Evolutionary conservation across 805 yeast genomes (phyloP).

Genomic region (Candida piceae): DNA sequence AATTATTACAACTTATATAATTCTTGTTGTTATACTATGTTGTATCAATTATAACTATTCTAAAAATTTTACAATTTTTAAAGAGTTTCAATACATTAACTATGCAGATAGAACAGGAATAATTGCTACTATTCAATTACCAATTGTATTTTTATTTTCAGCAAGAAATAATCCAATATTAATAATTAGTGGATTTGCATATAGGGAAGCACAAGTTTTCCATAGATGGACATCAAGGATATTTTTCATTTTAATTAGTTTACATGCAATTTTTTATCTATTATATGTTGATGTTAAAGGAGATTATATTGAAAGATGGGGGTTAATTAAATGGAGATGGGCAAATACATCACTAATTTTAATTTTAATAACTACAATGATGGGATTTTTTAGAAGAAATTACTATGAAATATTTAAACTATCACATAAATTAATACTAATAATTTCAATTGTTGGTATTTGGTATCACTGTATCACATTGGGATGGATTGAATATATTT

Average conservation of each 20-base stretch:
- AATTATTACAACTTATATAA: constrained; percentile 24
- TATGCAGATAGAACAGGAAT: constrained; percentile 46
- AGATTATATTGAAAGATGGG: constrained; percentile 34
- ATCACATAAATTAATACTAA: constrained; percentile 37
- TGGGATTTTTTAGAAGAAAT: constrained; percentile 31
- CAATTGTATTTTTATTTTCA: constrained; percentile 31
- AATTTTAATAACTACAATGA: constrained; percentile 23
- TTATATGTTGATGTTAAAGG: constrained; percentile 31
- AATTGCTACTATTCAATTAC: constrained; percentile 34
- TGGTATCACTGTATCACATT: constrained; percentile 44
- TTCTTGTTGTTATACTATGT: constrained; percentile 24
- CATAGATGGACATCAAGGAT: constrained; percentile 39
- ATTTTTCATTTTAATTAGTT: constrained; percentile 31
- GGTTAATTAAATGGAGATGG: constrained; percentile 37
- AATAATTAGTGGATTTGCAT: constrained; percentile 30
- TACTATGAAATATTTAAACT: constrained; percentile 43
- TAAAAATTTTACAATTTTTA: too few species aligned
- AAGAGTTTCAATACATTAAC: constrained; percentile 25
- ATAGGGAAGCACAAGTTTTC: constrained; percentile 31
- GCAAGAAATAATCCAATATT: constrained; percentile 31
- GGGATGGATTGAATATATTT: constrained; percentile 48
- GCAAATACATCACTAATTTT: constrained; percentile 36
- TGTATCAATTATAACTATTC: constrained; percentile 25
- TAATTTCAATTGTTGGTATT: constrained; percentile 38
- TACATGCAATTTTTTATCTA: constrained; percentile 38